These are phyloP conservation scores for Blastocladiella britannica DNA, from an alignment of 192 early-diverging fungal species.

Conservation along the genomic window DNA sequence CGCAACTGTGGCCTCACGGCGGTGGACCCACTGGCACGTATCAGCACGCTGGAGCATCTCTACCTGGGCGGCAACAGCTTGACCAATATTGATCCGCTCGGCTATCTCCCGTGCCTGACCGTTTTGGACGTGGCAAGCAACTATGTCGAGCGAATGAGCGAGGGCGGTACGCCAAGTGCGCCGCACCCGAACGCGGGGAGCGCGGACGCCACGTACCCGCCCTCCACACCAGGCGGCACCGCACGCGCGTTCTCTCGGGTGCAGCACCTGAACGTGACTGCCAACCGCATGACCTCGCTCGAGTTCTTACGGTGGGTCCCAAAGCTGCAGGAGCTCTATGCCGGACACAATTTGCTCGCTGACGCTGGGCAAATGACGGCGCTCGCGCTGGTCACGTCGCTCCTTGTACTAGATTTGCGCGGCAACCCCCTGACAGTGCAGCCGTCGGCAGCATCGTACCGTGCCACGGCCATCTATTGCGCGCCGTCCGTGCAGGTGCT, in stretches of 20 bases:
- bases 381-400: background rate
- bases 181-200: too few relatives aligned
- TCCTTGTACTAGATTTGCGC: background rate
- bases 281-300: background rate
- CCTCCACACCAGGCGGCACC: too few relatives aligned
- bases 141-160: too few relatives aligned
- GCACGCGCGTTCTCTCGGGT: background rate
- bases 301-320: background rate
- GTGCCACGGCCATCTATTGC: background rate
- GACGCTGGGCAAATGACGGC: background rate
- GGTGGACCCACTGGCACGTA: background rate
- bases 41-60: background rate
- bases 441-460: too few relatives aligned
- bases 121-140: background rate
- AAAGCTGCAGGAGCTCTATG: background rate
- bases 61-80: background rate
- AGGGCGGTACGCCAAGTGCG: too few relatives aligned
- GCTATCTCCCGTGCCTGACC: background rate
- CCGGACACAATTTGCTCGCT: background rate
- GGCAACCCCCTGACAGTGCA: too few relatives aligned
- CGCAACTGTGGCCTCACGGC: background rate
- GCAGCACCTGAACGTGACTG: background rate
- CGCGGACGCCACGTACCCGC: background rate
- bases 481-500: background rate
- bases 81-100: background rate